Conservation (phyloP, 176 grass and related monocot genomes). For the Miscanthus lutarioriparius region DNA sequence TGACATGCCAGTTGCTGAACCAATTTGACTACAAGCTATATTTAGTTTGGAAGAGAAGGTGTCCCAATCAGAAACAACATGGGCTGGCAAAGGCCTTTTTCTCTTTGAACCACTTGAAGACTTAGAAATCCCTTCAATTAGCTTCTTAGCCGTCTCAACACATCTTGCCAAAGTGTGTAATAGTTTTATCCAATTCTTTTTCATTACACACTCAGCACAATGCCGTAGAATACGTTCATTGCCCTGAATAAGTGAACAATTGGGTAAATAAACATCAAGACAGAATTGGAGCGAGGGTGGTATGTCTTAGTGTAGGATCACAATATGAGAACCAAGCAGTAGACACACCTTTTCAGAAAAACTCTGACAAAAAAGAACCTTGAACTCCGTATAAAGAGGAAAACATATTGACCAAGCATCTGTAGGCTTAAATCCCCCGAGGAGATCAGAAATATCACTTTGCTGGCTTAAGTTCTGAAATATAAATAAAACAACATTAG, state of each 20-base stretch:
- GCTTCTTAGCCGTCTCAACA: slow-evolving; percentile 33
- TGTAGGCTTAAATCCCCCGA: slow-evolving; percentile 89
- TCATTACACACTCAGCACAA: slow-evolving; percentile 51
- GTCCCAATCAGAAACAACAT: slow-evolving; percentile 61
- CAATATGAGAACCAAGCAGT: slow-evolving; percentile 22
- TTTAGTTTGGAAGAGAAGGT: slow-evolving; percentile 60
- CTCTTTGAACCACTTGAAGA: slow-evolving; percentile 62
- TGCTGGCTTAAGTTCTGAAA: slow-evolving; percentile 95
- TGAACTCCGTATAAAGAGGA: slow-evolving; percentile 90
- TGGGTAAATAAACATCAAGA: slow-evolving; percentile 15
- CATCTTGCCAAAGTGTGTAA: slow-evolving; percentile 36
- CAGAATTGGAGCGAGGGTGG: not conserved
- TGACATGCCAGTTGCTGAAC: slow-evolving; percentile 54
- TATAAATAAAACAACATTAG: slow-evolving; percentile 27
- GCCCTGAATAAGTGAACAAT: slow-evolving; percentile 49
- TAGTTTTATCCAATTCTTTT: slow-evolving; percentile 82
- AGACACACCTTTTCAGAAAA: slow-evolving; percentile 67
- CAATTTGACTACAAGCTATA: slow-evolving; percentile 54
- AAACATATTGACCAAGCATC: slow-evolving; percentile 80
- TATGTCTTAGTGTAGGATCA: not conserved
- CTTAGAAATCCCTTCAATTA: slow-evolving; percentile 28
- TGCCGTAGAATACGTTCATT: slow-evolving; percentile 47
- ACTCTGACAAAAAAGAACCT: slow-evolving; percentile 62
- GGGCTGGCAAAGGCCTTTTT: slow-evolving; percentile 59
- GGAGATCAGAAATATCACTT: slow-evolving; percentile 96